These are phyloP conservation scores for Hyphopichia burtonii DNA, from an alignment of 1,139 yeast species.

Conservation along the genomic window DNA sequence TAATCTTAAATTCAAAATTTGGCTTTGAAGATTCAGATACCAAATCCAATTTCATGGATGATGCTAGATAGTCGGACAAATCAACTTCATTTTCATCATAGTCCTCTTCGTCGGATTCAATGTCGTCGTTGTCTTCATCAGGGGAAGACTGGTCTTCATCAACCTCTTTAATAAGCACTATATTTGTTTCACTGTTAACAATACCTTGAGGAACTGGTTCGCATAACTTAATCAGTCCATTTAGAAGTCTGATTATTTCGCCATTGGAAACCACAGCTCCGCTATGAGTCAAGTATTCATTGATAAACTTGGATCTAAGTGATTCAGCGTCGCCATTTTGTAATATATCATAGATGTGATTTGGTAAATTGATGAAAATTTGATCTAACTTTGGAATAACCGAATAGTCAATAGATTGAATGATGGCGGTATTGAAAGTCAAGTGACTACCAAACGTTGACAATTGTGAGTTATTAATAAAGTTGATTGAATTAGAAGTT, in stretches of 20 bases:
- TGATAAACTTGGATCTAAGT: conserved; percentile 27
- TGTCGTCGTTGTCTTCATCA: conserved; percentile 6
- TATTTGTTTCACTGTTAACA: conserved; percentile 39
- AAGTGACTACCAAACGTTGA: conserved; percentile 29
- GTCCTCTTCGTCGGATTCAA: conserved; percentile 9
- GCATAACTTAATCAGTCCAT: conserved; percentile 56
- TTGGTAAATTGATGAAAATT: conserved; percentile 45
- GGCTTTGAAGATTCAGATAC: background rate
- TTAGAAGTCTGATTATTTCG: conserved; percentile 37
- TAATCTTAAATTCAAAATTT: conserved; percentile 16
- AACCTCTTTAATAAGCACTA: conserved; percentile 52
- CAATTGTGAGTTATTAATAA: conserved; percentile 40
- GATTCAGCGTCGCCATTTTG: conserved; percentile 22
- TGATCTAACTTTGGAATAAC: conserved; percentile 31
- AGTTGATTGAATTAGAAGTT: conserved; percentile 25
- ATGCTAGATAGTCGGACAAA: conserved; percentile 35
- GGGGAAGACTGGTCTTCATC: conserved; percentile 7
- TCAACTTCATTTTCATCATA: conserved; percentile 21
- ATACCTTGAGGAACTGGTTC: conserved; percentile 76
- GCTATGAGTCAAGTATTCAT: conserved; percentile 23
- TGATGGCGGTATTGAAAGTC: conserved; percentile 32
- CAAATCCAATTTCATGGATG: conserved; percentile 26
- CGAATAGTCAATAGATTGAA: conserved; percentile 27
- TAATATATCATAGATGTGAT: conserved; percentile 40
- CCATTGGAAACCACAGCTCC: conserved; percentile 36